phyloP scores from a whole-genome alignment of 345 rosid species.

The Luvunga scandens region DNA sequence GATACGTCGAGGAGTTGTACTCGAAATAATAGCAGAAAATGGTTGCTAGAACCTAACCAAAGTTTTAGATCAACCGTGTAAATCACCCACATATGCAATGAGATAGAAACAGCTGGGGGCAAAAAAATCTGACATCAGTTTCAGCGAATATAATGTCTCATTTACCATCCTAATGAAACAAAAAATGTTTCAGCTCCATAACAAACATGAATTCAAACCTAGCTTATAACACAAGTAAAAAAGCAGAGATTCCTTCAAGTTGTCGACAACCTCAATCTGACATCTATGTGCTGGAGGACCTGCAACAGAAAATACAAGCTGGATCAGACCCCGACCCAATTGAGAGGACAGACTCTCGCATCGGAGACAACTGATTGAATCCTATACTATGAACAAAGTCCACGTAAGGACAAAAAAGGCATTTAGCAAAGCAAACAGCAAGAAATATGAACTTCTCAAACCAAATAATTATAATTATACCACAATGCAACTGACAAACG shows the following conservation, averaged over 20 bases:
- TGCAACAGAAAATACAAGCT: not conserved
- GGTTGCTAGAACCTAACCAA: not conserved
- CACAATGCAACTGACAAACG: not conserved
- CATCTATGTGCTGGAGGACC: slow-evolving; percentile 8
- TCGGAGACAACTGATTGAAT: not conserved
- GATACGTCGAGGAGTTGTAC: not conserved
- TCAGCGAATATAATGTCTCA: not conserved
- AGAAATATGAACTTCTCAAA: not conserved
- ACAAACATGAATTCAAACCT: not conserved
- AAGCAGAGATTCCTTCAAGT: not conserved
- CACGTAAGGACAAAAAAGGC: no score
- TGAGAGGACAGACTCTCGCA: not conserved
- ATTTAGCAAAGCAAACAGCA: not conserved
- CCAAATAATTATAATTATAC: not conserved
- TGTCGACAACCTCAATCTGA: not conserved
- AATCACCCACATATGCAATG: not conserved
- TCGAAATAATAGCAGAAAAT: no score
- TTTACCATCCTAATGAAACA: not conserved
- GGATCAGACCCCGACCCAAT: not conserved
- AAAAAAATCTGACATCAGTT: not conserved
- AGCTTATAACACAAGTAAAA: not conserved
- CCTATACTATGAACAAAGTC: no score
- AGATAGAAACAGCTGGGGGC: not conserved
- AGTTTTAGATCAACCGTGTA: not conserved
- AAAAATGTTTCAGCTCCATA: not conserved